These are phyloP conservation scores for Phialophora verrucosa DNA, from an alignment of 2,329 filamentous ascomycete genomes.

Conservation along the genomic window DNA sequence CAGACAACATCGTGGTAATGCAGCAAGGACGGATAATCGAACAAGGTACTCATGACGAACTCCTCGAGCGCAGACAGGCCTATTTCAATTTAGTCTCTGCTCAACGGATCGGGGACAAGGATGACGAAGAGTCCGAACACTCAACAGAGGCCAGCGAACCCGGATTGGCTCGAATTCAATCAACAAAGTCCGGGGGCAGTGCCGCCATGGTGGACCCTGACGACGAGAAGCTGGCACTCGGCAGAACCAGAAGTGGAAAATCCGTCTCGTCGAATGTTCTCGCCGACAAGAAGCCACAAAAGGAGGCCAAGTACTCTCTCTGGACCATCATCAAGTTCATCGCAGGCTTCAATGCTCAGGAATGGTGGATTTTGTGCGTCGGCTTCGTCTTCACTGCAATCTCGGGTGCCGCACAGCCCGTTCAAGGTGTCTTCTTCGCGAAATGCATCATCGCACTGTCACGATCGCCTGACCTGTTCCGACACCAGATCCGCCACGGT, in stretches of 20 bases:
- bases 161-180: slow-evolving; percentile 44
- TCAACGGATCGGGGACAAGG: slow-evolving; percentile 74
- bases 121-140: slow-evolving; percentile 45
- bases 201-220: slow-evolving; percentile 41
- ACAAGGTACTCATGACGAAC: slow-evolving; percentile 83
- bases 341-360: slow-evolving; percentile 75
- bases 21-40: slow-evolving; percentile 83
- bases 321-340: slow-evolving; percentile 81
- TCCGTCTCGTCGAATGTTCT: slow-evolving; percentile 74
- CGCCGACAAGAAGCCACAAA: slow-evolving; percentile 59
- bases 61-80: slow-evolving; percentile 72
- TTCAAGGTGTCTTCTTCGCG: slow-evolving; percentile 80
- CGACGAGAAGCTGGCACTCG: slow-evolving; percentile 45
- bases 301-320: slow-evolving; percentile 67
- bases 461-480: slow-evolving; percentile 54
- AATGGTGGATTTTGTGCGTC: slow-evolving; percentile 73
- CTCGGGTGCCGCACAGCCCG: slow-evolving; percentile 80
- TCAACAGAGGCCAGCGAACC: slow-evolving; percentile 41
- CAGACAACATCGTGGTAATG: slow-evolving; percentile 97
- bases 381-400: slow-evolving; percentile 77
- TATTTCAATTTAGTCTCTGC: slow-evolving; percentile 88
- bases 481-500: slow-evolving; percentile 65
- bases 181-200: slow-evolving; percentile 41
- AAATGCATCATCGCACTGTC: slow-evolving; percentile 80
- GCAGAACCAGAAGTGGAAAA: slow-evolving; percentile 57